phyloP scores from a whole-genome alignment of 2,329 filamentous ascomycete species.

The Claviceps digitariae region DNA sequence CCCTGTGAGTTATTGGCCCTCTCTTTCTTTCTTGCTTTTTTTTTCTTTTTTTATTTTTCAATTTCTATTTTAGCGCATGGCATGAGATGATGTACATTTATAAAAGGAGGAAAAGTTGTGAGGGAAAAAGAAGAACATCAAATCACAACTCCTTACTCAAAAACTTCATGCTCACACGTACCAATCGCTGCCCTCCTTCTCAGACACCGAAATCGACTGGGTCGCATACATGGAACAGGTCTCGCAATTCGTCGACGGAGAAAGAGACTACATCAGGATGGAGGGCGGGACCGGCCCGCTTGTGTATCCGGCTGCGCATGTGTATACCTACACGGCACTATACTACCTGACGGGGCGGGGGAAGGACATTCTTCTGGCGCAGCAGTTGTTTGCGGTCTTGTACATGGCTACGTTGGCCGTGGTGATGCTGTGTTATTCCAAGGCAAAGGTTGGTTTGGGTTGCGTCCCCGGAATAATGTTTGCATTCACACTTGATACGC shows the following conservation, averaged over 20 bases:
- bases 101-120: too few relatives aligned
- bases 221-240: slow-evolving; percentile 93
- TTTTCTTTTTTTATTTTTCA: too few relatives aligned
- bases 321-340: slow-evolving; percentile 76
- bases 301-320: slow-evolving; percentile 88
- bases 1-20: too few relatives aligned
- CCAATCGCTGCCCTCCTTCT: neutral
- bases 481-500: neutral
- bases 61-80: too few relatives aligned
- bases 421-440: slow-evolving; percentile 71
- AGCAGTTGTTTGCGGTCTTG: slow-evolving; percentile 66
- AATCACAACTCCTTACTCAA: too few relatives aligned
- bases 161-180: neutral
- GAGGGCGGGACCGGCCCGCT: slow-evolving; percentile 81
- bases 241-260: slow-evolving; percentile 62
- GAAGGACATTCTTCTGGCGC: slow-evolving; percentile 62
- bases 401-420: slow-evolving; percentile 65
- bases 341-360: slow-evolving; percentile 69
- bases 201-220: slow-evolving; percentile 97
- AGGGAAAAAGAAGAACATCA: too few relatives aligned
- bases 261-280: slow-evolving; percentile 78
- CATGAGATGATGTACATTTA: neutral
- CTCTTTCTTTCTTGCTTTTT: too few relatives aligned
- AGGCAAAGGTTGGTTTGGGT: slow-evolving; percentile 43
- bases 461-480: neutral